Conservation (phyloP, 2,329 filamentous ascomycete genomes). For the Boeremia exigua region DNA sequence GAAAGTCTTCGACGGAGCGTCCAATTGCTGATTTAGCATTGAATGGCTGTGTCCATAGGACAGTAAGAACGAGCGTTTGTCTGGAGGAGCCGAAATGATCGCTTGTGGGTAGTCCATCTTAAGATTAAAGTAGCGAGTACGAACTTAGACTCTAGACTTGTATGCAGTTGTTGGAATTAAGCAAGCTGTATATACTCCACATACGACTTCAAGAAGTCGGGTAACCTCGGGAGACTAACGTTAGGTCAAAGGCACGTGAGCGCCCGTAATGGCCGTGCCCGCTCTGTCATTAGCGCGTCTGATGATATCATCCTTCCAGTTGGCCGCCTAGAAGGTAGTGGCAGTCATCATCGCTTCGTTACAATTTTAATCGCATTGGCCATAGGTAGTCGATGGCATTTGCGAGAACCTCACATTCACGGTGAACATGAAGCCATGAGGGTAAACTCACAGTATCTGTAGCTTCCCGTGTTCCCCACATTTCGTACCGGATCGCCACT, state of each 20-base stretch:
- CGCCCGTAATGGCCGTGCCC: conserved; percentile 21
- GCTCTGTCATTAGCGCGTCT: conserved; percentile 21
- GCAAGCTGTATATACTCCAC: background rate
- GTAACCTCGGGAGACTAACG: background rate
- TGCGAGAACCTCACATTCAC: background rate
- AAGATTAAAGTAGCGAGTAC: too few relatives aligned
- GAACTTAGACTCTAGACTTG: background rate
- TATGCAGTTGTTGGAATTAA: background rate
- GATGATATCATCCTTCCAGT: conserved; percentile 29
- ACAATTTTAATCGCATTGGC: background rate
- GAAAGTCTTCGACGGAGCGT: conserved; percentile 36
- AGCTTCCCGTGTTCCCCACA: background rate
- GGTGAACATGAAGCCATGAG: background rate
- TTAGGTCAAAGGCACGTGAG: conserved; percentile 6
- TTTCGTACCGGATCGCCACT: background rate
- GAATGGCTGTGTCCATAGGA: too few relatives aligned
- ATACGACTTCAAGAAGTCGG: too few relatives aligned
- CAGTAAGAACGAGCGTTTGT: too few relatives aligned
- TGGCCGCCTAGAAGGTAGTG: conserved; percentile 7
- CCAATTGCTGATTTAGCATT: background rate
- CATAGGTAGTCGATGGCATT: background rate
- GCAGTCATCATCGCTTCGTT: conserved; percentile 5
- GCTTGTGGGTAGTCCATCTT: too few relatives aligned
- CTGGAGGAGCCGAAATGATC: too few relatives aligned
- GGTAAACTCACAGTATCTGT: background rate